These are phyloP conservation scores for Leishmania lainsoni DNA, from an alignment of 208 protist genomes.

Conservation along the genomic window DNA sequence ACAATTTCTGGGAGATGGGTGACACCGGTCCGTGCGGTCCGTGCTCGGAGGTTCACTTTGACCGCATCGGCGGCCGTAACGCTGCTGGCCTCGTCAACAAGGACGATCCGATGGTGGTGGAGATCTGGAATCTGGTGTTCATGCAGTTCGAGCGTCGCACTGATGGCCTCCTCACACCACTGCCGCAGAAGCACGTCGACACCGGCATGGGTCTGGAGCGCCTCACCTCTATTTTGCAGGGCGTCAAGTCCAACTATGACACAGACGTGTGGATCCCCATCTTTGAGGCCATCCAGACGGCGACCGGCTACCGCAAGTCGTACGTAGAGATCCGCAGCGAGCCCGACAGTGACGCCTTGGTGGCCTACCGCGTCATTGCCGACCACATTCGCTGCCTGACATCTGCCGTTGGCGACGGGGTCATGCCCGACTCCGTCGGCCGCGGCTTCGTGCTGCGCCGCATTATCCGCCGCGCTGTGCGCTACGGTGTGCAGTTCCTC, in stretches of 20 bases:
- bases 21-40: slow-evolving; percentile 98
- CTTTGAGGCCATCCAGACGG: slow-evolving; percentile 96
- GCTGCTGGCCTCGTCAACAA: slow-evolving; percentile 97
- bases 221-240: slow-evolving; percentile 97
- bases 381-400: slow-evolving; percentile 99
- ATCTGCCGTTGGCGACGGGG: slow-evolving; percentile 97
- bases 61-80: slow-evolving; percentile 97
- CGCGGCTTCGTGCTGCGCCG: slow-evolving; percentile 98
- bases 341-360: slow-evolving; percentile 86
- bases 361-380: slow-evolving; percentile 98
- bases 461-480: slow-evolving; percentile 97
- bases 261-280: slow-evolving; percentile 98
- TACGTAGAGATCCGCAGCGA: slow-evolving; percentile 91
- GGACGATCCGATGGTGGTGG: slow-evolving; percentile 98
- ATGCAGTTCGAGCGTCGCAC: slow-evolving; percentile 98
- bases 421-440: slow-evolving; percentile 93
- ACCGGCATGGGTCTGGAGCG: slow-evolving; percentile 99
- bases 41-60: slow-evolving; percentile 99
- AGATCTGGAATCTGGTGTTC: slow-evolving; percentile 99
- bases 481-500: slow-evolving; percentile 97
- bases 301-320: slow-evolving; percentile 84
- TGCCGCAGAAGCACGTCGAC: slow-evolving; percentile 96
- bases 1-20: slow-evolving; percentile 99
- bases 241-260: slow-evolving; percentile 98
- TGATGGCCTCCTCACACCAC: slow-evolving; percentile 80